These are phyloP conservation scores for Aspergillus nanangensis DNA, from an alignment of 495 filamentous ascomycete species.

Conservation along the genomic window DNA sequence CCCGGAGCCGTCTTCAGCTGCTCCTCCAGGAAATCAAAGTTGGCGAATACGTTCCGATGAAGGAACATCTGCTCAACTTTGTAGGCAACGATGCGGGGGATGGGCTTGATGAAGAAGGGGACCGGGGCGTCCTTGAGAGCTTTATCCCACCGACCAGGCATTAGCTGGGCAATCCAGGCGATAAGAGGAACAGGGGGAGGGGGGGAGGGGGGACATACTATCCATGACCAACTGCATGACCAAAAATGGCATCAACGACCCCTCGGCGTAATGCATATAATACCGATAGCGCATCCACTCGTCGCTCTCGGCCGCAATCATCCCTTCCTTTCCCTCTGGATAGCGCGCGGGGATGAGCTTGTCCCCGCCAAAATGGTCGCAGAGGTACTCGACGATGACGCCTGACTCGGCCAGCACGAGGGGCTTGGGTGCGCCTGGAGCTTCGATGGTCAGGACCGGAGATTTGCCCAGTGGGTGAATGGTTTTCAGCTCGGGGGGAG, in stretches of 20 bases:
- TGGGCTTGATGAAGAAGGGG: constrained; percentile 82
- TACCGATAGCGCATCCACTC: constrained; percentile 73
- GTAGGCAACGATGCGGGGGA: constrained; percentile 60
- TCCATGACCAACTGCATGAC: constrained; percentile 54
- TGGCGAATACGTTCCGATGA: constrained; percentile 55
- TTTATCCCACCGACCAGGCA: too few species aligned
- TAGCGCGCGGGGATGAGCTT: constrained; percentile 63
- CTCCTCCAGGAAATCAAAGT: constrained; percentile 69
- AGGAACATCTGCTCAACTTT: constrained; percentile 59
- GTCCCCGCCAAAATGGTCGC: constrained; percentile 60
- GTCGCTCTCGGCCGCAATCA: constrained; percentile 67
- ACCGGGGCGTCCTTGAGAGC: constrained; percentile 59
- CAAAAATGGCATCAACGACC: constrained; percentile 68
- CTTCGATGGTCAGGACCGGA: constrained; percentile 62
- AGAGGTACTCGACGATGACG: constrained; percentile 73
- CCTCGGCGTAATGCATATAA: constrained; percentile 80
- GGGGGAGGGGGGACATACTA: constrained; percentile 35
- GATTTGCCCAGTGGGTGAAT: constrained; percentile 85
- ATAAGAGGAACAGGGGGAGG: too few species aligned
- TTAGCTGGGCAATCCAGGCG: too few species aligned
- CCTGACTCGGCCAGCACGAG: constrained; percentile 76
- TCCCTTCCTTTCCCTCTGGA: constrained; percentile 38
- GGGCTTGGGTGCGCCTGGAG: constrained; percentile 39
- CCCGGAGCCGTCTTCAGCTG: constrained; percentile 62
- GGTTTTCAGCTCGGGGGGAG: constrained; percentile 66